Conservation (phyloP, 495 filamentous ascomycete genomes). For the Schizothecium vesticola region DNA sequence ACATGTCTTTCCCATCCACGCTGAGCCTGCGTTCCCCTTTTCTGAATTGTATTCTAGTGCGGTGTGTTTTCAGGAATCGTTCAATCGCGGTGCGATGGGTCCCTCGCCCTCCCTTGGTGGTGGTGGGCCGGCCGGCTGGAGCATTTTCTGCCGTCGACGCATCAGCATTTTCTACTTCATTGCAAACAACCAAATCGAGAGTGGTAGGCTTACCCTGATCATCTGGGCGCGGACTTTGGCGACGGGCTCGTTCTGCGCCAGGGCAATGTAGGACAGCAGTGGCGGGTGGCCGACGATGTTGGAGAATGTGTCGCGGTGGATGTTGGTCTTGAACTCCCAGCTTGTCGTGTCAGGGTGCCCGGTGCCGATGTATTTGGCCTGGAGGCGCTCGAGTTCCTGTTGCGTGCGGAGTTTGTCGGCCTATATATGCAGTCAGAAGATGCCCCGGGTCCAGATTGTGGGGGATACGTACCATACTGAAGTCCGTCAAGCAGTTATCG, state of each 20-base stretch:
- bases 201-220: constrained; percentile 52
- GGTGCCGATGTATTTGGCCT: constrained; percentile 89
- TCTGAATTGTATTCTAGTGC: background rate
- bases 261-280: constrained; percentile 78
- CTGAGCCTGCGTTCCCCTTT: constrained; percentile 4
- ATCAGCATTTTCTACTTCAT: background rate
- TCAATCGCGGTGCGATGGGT: constrained; percentile 10
- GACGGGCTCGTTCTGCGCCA: constrained; percentile 78
- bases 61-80: constrained; percentile 1
- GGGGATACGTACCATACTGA: background rate
- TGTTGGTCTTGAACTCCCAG: constrained; percentile 92
- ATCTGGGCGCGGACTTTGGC: constrained; percentile 70
- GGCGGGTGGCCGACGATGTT: constrained; percentile 87
- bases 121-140: constrained; percentile 80
- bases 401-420: constrained; percentile 97
- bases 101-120: constrained; percentile 57
- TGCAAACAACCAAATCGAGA: background rate
- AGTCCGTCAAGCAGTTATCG: background rate
- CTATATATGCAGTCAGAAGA: constrained; percentile 29
- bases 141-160: constrained; percentile 61
- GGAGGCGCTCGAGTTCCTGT: constrained; percentile 93
- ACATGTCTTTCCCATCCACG: background rate
- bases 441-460: background rate
- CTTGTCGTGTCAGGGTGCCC: constrained; percentile 98
- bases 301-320: constrained; percentile 76